Percentiles rank a stretch among this genome's conserved stretches.
Evolutionary conservation across 768 basidiomycete species (phyloP).

Genomic region (Trametes maxima): DNA sequence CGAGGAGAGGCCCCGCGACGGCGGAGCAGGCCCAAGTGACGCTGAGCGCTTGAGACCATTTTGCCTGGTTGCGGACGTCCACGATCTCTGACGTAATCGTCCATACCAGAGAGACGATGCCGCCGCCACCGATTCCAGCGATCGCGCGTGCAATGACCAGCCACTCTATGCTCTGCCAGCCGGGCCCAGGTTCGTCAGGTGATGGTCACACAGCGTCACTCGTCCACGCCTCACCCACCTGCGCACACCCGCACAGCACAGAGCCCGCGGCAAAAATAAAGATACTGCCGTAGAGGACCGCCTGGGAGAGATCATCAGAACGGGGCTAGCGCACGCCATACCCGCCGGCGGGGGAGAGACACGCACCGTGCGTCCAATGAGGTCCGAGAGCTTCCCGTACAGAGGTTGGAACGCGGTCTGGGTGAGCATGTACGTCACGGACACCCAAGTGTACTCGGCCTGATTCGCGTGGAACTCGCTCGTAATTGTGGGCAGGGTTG

Average conservation of each 20-base stretch:
- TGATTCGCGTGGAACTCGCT: constrained; percentile 67
- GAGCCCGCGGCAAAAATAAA: constrained; percentile 76
- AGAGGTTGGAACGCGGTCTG: constrained; percentile 86
- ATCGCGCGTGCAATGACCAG: constrained; percentile 65
- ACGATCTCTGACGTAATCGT: constrained; percentile 86
- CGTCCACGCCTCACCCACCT: constrained; percentile 44
- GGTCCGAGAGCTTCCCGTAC: constrained; percentile 79
- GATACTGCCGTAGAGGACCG: constrained; percentile 72
- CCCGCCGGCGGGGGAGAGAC: constrained; percentile 8
- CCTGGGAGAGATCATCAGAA: constrained; percentile 42
- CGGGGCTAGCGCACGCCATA: constrained; percentile 4
- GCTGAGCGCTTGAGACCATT: constrained; percentile 85
- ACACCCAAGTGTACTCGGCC: constrained; percentile 84
- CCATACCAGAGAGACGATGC: constrained; percentile 86
- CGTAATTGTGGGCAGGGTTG: constrained; percentile 79
- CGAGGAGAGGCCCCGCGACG: constrained; percentile 80
- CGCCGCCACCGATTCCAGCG: constrained; percentile 85
- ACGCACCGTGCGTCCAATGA: constrained; percentile 75
- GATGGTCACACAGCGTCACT: constrained; percentile 20
- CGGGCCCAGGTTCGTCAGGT: background rate
- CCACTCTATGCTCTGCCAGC: constrained; percentile 53
- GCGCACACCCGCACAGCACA: constrained; percentile 74
- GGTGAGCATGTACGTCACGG: constrained; percentile 81
- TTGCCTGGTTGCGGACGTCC: constrained; percentile 65
- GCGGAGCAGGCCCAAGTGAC: constrained; percentile 88